phyloP scores from a whole-genome alignment of 345 rosid species.

The Fremontodendron californicum region DNA sequence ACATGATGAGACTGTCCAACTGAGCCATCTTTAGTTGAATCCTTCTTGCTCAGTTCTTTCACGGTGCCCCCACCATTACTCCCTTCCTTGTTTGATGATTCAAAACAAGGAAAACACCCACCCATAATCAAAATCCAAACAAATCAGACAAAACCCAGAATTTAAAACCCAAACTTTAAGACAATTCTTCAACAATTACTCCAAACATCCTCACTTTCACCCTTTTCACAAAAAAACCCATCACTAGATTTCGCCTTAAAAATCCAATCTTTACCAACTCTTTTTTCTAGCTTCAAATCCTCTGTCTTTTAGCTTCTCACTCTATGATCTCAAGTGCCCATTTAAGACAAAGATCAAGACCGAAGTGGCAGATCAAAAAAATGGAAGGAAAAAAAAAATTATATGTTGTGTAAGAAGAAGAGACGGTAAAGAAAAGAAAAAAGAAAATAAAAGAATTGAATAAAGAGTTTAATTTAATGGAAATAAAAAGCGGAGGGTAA shows the following conservation, averaged over 20 bases:
- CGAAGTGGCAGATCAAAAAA: slow-evolving; percentile 74
- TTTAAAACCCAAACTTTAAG: slow-evolving; percentile 12
- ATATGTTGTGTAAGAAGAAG: slow-evolving; percentile 35
- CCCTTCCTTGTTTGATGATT: slow-evolving; percentile 74
- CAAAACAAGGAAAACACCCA: slow-evolving; percentile 97
- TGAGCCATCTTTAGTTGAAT: slow-evolving; percentile 68
- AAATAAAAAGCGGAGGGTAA: slow-evolving; percentile 15
- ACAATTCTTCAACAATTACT: slow-evolving; percentile 20
- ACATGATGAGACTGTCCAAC: slow-evolving; percentile 67
- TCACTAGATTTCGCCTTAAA: slow-evolving; percentile 15
- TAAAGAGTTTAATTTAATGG: slow-evolving; percentile 11
- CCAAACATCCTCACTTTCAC: slow-evolving; percentile 27
- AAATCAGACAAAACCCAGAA: slow-evolving; percentile 22
- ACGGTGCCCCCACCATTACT: slow-evolving; percentile 30
- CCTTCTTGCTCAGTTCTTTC: slow-evolving; percentile 71
- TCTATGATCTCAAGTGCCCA: slow-evolving; percentile 45
- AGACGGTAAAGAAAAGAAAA: slow-evolving; percentile 40
- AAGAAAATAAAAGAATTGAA: too few relatives aligned
- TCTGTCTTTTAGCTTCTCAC: slow-evolving; percentile 8
- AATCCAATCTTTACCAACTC: slow-evolving; percentile 3
- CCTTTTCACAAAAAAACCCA: slow-evolving; percentile 9
- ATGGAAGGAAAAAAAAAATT: slow-evolving; percentile 37
- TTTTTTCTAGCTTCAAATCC: slow-evolving; percentile 10
- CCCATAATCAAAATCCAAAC: slow-evolving; percentile 47
- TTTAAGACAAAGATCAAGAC: slow-evolving; percentile 53